Evolutionary conservation across 2,329 filamentous ascomycete species (phyloP).

Genomic region (Clarireedia sp.): DNA sequence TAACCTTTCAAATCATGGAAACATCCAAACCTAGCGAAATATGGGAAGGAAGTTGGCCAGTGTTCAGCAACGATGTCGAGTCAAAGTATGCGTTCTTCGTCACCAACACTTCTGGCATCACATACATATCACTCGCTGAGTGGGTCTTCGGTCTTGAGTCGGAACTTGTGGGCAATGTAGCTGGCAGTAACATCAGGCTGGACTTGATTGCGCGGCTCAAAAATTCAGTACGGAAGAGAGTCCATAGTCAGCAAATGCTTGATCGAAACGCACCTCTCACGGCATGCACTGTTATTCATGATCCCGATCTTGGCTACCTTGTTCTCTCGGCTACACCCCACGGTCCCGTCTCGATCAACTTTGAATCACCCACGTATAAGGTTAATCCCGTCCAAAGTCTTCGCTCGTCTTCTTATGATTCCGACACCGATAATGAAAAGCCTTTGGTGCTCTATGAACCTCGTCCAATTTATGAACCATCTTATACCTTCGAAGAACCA

Average conservation of each 20-base stretch:
- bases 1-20: slow-evolving; percentile 57
- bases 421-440: slow-evolving; percentile 33
- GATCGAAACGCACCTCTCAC: slow-evolving; percentile 40
- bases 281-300: slow-evolving; percentile 45
- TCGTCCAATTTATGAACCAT: slow-evolving; percentile 58
- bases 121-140: slow-evolving; percentile 49
- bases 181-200: slow-evolving; percentile 54
- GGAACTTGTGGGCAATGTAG: slow-evolving; percentile 49
- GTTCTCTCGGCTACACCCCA: slow-evolving; percentile 51
- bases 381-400: slow-evolving; percentile 37
- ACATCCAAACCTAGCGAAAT: slow-evolving; percentile 48
- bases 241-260: slow-evolving; percentile 46
- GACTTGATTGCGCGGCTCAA: slow-evolving; percentile 52
- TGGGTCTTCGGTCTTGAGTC: slow-evolving; percentile 59
- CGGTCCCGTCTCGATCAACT: slow-evolving; percentile 50
- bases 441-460: slow-evolving; percentile 50
- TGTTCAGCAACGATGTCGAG: slow-evolving; percentile 52
- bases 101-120: slow-evolving; percentile 53
- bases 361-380: slow-evolving; percentile 49
- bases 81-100: slow-evolving; percentile 57
- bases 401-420: slow-evolving; percentile 37
- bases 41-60: slow-evolving; percentile 50
- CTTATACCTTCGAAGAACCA: slow-evolving; percentile 49
- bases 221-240: slow-evolving; percentile 46
- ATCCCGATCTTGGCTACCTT: slow-evolving; percentile 58